Evolutionary conservation across 768 basidiomycete species (phyloP).

Genomic region (Boletus insuetus): DNA sequence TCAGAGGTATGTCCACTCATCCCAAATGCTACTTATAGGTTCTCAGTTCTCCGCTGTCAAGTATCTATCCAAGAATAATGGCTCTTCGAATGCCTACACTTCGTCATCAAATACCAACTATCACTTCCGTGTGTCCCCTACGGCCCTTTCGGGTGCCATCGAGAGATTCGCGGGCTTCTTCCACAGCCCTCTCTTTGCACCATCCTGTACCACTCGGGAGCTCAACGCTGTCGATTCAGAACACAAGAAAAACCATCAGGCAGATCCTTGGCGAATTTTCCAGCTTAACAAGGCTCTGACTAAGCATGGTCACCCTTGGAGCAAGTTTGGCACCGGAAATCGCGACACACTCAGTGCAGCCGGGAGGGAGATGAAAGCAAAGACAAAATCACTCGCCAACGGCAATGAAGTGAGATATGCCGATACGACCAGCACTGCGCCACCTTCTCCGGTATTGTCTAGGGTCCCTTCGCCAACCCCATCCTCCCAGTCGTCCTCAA

Average conservation of each 20-base stretch:
- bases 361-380: constrained; percentile 54
- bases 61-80: constrained; percentile 81
- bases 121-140: constrained; percentile 67
- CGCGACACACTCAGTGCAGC: constrained; percentile 66
- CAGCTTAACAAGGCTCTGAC: constrained; percentile 89
- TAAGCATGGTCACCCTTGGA: constrained; percentile 77
- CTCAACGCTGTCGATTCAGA: constrained; percentile 96
- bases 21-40: neutral
- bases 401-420: constrained; percentile 25
- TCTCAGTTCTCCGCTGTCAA: constrained; percentile 24
- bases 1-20: constrained; percentile 54
- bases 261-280: constrained; percentile 90
- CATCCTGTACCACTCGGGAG: constrained; percentile 84
- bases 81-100: constrained; percentile 91
- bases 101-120: constrained; percentile 91
- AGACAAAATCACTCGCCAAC: constrained; percentile 38
- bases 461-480: constrained; percentile 58
- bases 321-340: constrained; percentile 90
- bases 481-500: constrained; percentile 50
- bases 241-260: constrained; percentile 93
- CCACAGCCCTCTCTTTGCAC: constrained; percentile 85
- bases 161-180: constrained; percentile 86
- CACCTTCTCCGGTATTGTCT: constrained; percentile 49
- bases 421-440: constrained; percentile 19
- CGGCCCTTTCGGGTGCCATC: constrained; percentile 65